A percentile compares a stretch with the other conserved stretches of the same genome.
Evolutionary conservation across 441 rosid species (phyloP).

Genomic region (Populus hybrid): DNA sequence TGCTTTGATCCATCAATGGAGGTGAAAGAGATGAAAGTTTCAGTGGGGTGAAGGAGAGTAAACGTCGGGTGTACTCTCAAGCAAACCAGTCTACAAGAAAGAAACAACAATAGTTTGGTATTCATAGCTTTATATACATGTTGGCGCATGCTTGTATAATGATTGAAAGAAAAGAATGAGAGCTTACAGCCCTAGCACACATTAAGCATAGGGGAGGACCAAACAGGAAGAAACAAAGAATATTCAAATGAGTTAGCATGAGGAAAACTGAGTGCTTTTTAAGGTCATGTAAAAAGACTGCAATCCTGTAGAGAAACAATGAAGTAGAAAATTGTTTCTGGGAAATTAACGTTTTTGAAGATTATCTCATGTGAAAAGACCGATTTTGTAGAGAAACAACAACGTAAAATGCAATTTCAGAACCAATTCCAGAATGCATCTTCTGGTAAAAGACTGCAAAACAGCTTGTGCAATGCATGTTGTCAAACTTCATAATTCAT

Average conservation of each 20-base stretch:
- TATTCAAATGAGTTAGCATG: too few species aligned
- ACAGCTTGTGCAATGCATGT: not conserved
- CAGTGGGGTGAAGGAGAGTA: slow-evolving; percentile 65
- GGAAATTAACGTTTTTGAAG: not conserved
- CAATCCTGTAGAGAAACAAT: too few species aligned
- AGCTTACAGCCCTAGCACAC: not conserved
- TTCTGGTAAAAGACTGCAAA: not conserved
- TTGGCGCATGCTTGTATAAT: not conserved
- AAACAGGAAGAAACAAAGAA: not conserved
- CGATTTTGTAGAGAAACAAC: not conserved
- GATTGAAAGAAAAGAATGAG: not conserved
- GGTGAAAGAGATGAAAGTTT: slow-evolving; percentile 64
- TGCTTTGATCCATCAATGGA: slow-evolving; percentile 71
- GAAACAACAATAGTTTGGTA: not conserved
- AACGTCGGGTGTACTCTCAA: slow-evolving; percentile 81
- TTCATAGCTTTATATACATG: not conserved
- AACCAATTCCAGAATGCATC: not conserved
- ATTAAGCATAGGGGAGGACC: not conserved
- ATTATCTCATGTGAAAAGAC: not conserved
- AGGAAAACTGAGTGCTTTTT: too few species aligned
- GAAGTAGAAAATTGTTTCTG: not conserved
- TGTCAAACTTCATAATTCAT: not conserved
- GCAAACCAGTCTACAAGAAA: slow-evolving; percentile 67
- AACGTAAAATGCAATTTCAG: not conserved
- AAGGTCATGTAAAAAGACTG: too few species aligned